A percentile compares a stretch with the other conserved stretches of the same genome.
phyloP scores from a whole-genome alignment of 495 filamentous ascomycete genomes.

The Aspergillus cavernicola region DNA sequence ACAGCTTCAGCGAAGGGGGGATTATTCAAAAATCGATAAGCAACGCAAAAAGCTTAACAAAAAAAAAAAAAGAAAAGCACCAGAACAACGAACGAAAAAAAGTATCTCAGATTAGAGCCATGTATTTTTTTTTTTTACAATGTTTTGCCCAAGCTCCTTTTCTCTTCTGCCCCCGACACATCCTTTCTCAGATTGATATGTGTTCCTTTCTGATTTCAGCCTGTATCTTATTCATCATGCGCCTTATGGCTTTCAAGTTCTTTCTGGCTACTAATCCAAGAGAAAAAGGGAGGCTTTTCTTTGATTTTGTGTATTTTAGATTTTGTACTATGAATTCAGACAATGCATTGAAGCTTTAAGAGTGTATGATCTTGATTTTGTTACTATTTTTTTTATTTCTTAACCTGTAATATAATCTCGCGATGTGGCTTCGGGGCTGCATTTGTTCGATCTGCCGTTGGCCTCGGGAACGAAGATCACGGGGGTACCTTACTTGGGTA shows the following conservation, averaged over 20 bases:
- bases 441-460: too few species aligned
- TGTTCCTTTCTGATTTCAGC: not conserved
- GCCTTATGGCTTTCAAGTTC: not conserved
- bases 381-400: not conserved
- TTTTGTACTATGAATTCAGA: constrained; percentile 6
- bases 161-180: constrained; percentile 6
- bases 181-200: constrained; percentile 7
- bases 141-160: constrained; percentile 18
- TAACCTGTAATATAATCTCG: too few species aligned
- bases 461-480: constrained; percentile 12
- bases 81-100: constrained; percentile 10
- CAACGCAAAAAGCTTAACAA: not conserved
- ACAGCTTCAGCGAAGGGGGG: constrained; percentile 5
- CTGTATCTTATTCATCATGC: not conserved
- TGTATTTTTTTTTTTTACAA: constrained; percentile 17
- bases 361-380: constrained; percentile 2
- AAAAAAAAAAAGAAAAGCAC: constrained; percentile 10
- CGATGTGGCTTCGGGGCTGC: not conserved
- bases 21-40: not conserved
- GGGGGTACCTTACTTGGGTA: constrained; percentile 4
- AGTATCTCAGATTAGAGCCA: constrained; percentile 11
- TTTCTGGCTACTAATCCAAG: not conserved
- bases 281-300: not conserved
- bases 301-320: constrained; percentile 4
- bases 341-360: not conserved